phyloP scores from a whole-genome alignment of 768 basidiomycete genomes.

The Naganishia friedmannii region DNA sequence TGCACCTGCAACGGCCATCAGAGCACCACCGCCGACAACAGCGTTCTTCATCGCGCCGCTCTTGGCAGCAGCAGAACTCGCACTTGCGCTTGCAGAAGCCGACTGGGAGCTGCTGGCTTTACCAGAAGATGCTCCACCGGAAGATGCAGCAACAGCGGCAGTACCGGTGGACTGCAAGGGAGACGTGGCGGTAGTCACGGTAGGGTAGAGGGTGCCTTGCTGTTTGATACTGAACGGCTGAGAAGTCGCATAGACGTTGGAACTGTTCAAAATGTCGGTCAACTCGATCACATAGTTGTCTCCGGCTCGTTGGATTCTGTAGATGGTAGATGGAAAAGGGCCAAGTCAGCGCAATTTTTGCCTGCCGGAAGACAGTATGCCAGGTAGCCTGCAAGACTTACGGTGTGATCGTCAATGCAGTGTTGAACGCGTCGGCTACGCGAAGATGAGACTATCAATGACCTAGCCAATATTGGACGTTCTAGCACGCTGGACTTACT shows the following conservation, averaged over 20 bases:
- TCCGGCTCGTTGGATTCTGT: constrained; percentile 21
- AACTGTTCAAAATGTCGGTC: constrained; percentile 47
- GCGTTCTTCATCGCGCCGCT: constrained; percentile 21
- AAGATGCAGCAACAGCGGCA: neutral
- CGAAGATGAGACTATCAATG: too few relatives aligned
- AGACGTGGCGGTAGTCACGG: constrained; percentile 31
- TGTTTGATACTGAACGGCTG: constrained; percentile 50
- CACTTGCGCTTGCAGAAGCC: neutral
- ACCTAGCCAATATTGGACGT: too few relatives aligned
- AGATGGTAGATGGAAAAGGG: neutral
- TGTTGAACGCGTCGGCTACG: constrained; percentile 11
- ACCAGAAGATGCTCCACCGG: neutral
- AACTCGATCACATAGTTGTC: constrained; percentile 43
- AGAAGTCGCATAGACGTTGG: constrained; percentile 48
- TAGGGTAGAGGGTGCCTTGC: constrained; percentile 46
- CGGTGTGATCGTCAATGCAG: constrained; percentile 34
- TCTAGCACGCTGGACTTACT: constrained; percentile 36
- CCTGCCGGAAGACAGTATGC: too few relatives aligned
- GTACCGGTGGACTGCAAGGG: constrained; percentile 17
- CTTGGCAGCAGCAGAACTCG: neutral
- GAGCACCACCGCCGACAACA: constrained; percentile 3
- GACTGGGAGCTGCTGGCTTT: neutral
- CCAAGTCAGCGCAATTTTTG: neutral
- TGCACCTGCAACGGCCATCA: constrained; percentile 6
- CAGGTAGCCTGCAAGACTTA: neutral